These are phyloP conservation scores for Vitis cinerea DNA, from an alignment of 164 flowering plant species.

Conservation along the genomic window DNA sequence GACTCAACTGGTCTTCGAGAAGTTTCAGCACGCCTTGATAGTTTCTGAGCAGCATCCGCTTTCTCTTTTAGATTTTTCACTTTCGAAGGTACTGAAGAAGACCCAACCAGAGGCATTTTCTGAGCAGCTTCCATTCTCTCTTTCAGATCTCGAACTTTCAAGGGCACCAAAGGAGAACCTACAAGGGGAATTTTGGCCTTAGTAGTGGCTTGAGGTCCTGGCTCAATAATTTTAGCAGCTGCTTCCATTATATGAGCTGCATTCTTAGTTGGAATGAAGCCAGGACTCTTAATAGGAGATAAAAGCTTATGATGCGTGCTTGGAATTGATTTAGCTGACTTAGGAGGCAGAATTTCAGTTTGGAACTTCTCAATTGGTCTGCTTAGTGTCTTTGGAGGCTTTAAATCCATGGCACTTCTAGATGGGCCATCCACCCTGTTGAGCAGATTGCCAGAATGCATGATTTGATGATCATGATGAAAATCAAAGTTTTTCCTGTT, in stretches of 20 bases:
- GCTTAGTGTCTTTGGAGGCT: conserved; percentile 39
- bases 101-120: conserved; percentile 30
- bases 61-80: conserved; percentile 54
- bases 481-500: conserved; percentile 36
- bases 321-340: conserved; percentile 70
- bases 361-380: conserved; percentile 75
- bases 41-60: conserved; percentile 36
- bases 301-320: conserved; percentile 76
- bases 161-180: conserved; percentile 46
- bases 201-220: conserved; percentile 38
- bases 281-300: conserved; percentile 81
- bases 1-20: conserved; percentile 54
- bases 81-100: conserved; percentile 45
- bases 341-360: conserved; percentile 75
- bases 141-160: conserved; percentile 53
- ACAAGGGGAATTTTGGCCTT: conserved; percentile 29
- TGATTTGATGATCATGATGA: conserved; percentile 30
- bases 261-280: conserved; percentile 52
- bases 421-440: conserved; percentile 28
- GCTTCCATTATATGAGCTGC: conserved; percentile 89
- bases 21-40: conserved; percentile 40
- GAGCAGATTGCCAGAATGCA: conserved; percentile 30
- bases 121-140: conserved; percentile 52
- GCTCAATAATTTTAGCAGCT: conserved; percentile 76
- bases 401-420: conserved; percentile 34